Base-by-base conservation (phyloP, 2,329 filamentous ascomycete genomes). In the Neonectria magnoliae region DNA sequence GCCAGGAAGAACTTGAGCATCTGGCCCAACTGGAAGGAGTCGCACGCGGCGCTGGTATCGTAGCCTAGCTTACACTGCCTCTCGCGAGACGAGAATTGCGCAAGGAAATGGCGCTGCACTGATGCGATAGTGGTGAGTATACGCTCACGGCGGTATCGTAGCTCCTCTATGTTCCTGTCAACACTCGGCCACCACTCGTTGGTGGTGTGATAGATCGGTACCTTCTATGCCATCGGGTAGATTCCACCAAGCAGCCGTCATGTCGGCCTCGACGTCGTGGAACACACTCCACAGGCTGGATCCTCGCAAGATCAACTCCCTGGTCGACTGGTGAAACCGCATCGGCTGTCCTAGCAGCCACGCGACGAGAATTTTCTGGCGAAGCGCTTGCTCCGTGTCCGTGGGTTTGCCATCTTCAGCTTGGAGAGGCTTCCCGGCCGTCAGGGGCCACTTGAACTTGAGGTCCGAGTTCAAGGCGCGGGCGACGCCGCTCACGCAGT, bases 21-120 rank as follows among this genome's bases (percentile, higher is more conserved):
- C 78, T 94, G 91, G 22, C 91, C 92, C 1, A 94, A 85, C 77
- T 94, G 92, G 73, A 91, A 94, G 2, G 88, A 90, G 79, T 94
- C 92, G 76, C 92, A 94, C 45, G 91, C 88, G 2, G 85, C 79
- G 66, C 88, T 91, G 2, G 88, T 89, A 73, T 93, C 91, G 77
- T 94, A 94, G 57, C 91, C 91, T 0, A 93, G 84, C 71, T 88
- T 88, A 77, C 92, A 94, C 75, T 93, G 91, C 8, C 81, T 78
- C 33, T 80, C 84, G n/a, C 89, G 87, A 10, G 90, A 91, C 1
- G 87, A 87, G 76, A 93, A 94, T 0, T 91, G 80, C 7, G 77
- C 75, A 3, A 94, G 79, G 62, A 93, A 93, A 75, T 93, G 88
- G 1, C 82, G 81, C 64, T 90, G 90, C 1, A 93, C 81, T 0